Percentiles rank a stretch among this genome's conserved stretches.
Evolutionary conservation across 73 alveolate species (phyloP).

Genomic region (Symbiodinium natans): DNA sequence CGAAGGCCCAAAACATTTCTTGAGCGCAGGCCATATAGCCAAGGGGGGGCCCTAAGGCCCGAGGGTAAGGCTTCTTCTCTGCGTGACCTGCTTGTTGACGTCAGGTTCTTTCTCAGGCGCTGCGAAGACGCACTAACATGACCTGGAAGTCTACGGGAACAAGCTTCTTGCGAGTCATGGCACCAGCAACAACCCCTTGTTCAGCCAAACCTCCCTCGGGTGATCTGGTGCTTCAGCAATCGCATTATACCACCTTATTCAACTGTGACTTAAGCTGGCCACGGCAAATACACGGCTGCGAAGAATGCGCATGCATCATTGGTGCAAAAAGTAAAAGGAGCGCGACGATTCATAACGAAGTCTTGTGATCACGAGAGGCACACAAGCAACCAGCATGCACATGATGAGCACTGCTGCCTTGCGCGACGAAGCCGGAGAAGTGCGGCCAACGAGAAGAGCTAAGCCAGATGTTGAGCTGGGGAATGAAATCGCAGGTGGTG

Average conservation of each 20-base stretch:
- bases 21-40: too few species aligned
- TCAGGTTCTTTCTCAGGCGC: background rate
- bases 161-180: background rate
- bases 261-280: background rate
- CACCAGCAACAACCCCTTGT: background rate
- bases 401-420: background rate
- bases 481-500: too few species aligned
- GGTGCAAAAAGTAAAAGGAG: background rate
- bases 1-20: too few species aligned
- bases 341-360: background rate
- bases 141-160: background rate
- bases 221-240: background rate
- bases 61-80: background rate
- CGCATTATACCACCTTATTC: background rate
- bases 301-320: background rate
- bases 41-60: too few species aligned
- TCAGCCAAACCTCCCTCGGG: background rate
- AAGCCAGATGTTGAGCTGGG: background rate
- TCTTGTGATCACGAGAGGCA: background rate
- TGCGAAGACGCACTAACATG: background rate
- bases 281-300: background rate
- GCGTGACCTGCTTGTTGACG: too few species aligned
- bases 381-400: background rate
- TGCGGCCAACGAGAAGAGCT: too few species aligned
- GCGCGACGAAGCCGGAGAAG: too few species aligned